Percentiles rank a stretch among this genome's conserved stretches.
Evolutionary conservation across 1,284 basidiomycete genomes (phyloP).

Genomic region (Trametes polyzona): DNA sequence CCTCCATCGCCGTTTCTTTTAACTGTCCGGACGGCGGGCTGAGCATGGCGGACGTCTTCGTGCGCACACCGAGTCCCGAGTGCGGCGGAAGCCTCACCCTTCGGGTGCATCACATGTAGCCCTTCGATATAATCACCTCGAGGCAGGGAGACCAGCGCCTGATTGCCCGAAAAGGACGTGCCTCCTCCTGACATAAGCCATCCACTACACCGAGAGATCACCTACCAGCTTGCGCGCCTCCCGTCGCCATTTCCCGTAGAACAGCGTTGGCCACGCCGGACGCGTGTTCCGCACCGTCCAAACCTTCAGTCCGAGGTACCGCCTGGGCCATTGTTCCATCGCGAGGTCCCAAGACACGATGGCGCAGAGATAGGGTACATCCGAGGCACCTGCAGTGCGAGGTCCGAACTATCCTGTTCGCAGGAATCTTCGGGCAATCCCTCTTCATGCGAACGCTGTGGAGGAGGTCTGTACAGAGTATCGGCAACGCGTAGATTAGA

Average conservation of each 20-base stretch:
- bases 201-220: not conserved
- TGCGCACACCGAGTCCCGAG: not conserved
- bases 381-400: too few species aligned
- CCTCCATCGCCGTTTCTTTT: constrained; percentile 4
- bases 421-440: too few species aligned
- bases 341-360: too few species aligned
- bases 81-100: not conserved
- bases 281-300: too few species aligned
- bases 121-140: constrained; percentile 4
- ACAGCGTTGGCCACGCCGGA: too few species aligned
- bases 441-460: too few species aligned
- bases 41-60: not conserved
- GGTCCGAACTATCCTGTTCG: too few species aligned
- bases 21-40: constrained; percentile 1
- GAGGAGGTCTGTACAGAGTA: too few species aligned
- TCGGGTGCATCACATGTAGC: not conserved
- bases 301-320: too few species aligned
- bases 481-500: too few species aligned
- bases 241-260: not conserved
- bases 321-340: constrained; percentile 1
- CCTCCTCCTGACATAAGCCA: not conserved
- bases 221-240: constrained; percentile 1
- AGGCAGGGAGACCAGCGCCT: not conserved
- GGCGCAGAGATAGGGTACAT: too few species aligned
- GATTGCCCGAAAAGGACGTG: not conserved